Conservation (phyloP, 495 filamentous ascomycete species). For the Niebla homalea region DNA sequence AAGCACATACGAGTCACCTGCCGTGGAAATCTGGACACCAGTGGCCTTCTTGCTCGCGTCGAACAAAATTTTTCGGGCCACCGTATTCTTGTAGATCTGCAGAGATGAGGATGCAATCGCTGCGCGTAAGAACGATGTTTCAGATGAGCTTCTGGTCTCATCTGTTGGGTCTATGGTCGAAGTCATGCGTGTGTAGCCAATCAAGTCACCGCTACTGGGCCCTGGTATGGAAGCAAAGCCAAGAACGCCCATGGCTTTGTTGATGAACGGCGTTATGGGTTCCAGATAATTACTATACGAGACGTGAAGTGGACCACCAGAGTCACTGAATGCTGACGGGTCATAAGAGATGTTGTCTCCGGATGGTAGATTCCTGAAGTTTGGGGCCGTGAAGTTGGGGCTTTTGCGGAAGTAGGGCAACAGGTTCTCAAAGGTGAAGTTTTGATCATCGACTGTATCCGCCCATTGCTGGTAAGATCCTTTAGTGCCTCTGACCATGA, state of each 20-base stretch:
- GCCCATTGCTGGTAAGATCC: conserved; percentile 43
- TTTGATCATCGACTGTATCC: conserved; percentile 38
- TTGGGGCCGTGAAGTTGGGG: conserved; percentile 37
- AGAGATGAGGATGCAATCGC: conserved; percentile 5
- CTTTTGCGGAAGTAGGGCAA: conserved; percentile 43
- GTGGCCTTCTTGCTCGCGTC: conserved; percentile 29
- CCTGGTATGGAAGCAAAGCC: conserved; percentile 20
- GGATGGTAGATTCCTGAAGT: conserved; percentile 13
- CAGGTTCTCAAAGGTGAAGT: conserved; percentile 38
- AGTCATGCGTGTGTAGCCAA: conserved; percentile 11
- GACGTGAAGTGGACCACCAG: conserved; percentile 4
- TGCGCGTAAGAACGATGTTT: conserved; percentile 20
- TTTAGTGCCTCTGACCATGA: conserved; percentile 19
- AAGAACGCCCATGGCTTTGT: conserved; percentile 21
- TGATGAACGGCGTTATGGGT: conserved; percentile 17
- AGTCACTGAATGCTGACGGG: not conserved
- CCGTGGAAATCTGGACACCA: conserved; percentile 30
- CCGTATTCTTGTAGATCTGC: conserved; percentile 25
- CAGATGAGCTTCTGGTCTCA: conserved; percentile 10
- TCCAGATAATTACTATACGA: conserved; percentile 2
- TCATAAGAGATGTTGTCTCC: conserved; percentile 5
- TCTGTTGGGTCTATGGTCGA: conserved; percentile 16
- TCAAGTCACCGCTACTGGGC: conserved; percentile 23
- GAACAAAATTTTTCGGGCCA: conserved; percentile 32
- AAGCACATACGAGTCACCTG: conserved; percentile 25